Percentiles rank a stretch among this genome's conserved stretches.
Conservation (phyloP, 164 flowering plant genomes). For the Pachysandra terminalis region DNA sequence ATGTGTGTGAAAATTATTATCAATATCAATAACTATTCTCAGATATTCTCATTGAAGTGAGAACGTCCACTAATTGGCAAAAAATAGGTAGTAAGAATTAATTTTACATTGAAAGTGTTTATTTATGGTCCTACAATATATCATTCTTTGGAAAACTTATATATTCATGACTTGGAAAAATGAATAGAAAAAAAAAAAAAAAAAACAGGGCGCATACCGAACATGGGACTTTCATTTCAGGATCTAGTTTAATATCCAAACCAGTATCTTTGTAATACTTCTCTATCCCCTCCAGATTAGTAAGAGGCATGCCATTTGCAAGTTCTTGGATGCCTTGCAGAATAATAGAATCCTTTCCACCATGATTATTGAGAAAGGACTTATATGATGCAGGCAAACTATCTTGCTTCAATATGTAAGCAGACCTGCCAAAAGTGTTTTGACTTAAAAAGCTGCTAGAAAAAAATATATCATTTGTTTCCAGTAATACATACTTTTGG, state of each 20-base stretch:
- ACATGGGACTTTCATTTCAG: slow-evolving; percentile 93
- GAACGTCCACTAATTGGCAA: too few relatives aligned
- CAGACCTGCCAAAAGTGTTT: slow-evolving; percentile 55
- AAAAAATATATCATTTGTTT: too few relatives aligned
- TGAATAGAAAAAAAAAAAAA: background rate
- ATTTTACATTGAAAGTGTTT: too few relatives aligned
- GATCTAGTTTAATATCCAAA: too few relatives aligned
- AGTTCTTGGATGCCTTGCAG: slow-evolving; percentile 75
- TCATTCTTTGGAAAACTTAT: too few relatives aligned
- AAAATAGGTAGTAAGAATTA: too few relatives aligned
- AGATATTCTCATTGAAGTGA: too few relatives aligned
- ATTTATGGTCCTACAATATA: too few relatives aligned
- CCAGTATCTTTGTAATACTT: slow-evolving; percentile 61
- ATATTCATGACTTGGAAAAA: background rate
- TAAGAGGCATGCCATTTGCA: slow-evolving; percentile 54
- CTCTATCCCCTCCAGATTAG: slow-evolving; percentile 66
- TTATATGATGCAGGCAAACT: slow-evolving; percentile 84
- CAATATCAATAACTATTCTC: too few relatives aligned
- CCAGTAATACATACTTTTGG: too few relatives aligned
- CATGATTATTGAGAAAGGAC: slow-evolving; percentile 90
- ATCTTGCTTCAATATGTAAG: slow-evolving; percentile 88
- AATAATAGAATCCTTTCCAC: slow-evolving; percentile 70
- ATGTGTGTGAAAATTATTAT: too few relatives aligned
- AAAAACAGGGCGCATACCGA: slow-evolving; percentile 58
- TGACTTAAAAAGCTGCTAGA: background rate